Conservation (phyloP, 176 grass and related monocot genomes). For the Bonia amplexicaulis region DNA sequence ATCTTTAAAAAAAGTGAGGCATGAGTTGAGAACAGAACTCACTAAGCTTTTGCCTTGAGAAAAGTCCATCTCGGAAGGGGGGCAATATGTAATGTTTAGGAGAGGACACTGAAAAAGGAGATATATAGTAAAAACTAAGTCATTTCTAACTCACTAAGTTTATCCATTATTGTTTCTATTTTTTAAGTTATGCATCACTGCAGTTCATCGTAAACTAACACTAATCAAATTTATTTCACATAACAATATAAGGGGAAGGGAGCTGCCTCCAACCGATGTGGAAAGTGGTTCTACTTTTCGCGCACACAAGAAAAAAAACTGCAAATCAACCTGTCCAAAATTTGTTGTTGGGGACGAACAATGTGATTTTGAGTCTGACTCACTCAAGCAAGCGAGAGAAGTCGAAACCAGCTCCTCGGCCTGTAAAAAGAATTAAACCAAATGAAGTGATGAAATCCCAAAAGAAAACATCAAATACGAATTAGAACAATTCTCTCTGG, state of each 20-base stretch:
- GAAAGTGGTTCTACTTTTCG: neutral
- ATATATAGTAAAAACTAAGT: constrained; percentile 19
- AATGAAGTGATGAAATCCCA: neutral
- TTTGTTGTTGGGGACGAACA: constrained; percentile 52
- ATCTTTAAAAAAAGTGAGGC: neutral
- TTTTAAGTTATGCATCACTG: neutral
- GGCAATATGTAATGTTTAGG: constrained; percentile 82
- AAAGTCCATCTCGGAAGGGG: constrained; percentile 65
- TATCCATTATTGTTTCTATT: neutral
- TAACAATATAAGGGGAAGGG: neutral
- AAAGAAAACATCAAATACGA: constrained; percentile 1
- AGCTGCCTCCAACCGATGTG: neutral
- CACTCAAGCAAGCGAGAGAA: constrained; percentile 82
- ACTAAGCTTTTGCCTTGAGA: constrained; percentile 78
- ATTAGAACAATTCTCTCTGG: constrained; percentile 6
- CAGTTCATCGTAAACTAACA: neutral
- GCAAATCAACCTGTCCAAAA: constrained; percentile 66
- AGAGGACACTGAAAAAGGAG: constrained; percentile 71
- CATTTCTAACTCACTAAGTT: constrained; percentile 17
- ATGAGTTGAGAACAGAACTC: constrained; percentile 33
- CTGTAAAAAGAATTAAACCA: constrained; percentile 37
- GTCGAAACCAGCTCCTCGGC: constrained; percentile 70
- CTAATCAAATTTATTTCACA: neutral
- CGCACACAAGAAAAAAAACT: neutral
- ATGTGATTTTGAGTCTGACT: constrained; percentile 40